Base-by-base conservation (phyloP, 1,139 yeast species). In the Lodderomyces orthopsilosis region DNA sequence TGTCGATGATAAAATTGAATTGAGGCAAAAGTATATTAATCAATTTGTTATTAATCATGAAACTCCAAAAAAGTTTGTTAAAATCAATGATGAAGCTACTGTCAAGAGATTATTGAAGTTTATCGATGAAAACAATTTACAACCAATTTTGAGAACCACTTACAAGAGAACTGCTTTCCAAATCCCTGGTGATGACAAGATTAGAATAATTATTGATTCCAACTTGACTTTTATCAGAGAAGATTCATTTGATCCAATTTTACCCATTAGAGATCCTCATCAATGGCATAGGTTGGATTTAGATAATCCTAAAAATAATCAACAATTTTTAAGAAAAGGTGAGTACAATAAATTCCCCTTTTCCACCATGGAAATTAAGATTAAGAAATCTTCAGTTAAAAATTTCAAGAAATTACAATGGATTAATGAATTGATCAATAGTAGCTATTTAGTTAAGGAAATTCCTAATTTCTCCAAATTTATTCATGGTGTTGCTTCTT, bases 151-250 rank as follows among this genome's bases (percentile, higher is more conserved):
- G 61, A 82, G 98, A 67, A 80, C 96, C 4, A 79, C 85, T 37
- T 90, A 88, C 66, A 87, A 89, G 37, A 79, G 98, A 64, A 88
- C 96, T 13, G 98, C 98, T 1, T 93, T 93, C 73, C 97, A 93
- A 70, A 91, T 93, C 53, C 98, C 98, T 1, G 98, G 98, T 48
- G 98, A 93, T 61, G 95, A 90, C 61, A 79, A 90, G 56, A 84
- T 91, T 39, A 81, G 97, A 61, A 83, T 91, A 47, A 83, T 89
- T 33, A 85, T 93, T 51, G 98, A 93, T 65, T 85, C 95, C 10
- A 93, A 93, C 61, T 80, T 93, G 47, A 63, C 84, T 41, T 90
- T 88, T 59, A 84, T 93, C 47, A 80, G 98, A 57, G 98, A 93
- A 63, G 98, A 93, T 63, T 67, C 93, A 0, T 85, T 91, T 60